Evolutionary conservation across 305 asterid genomes (phyloP).

Genomic region (Solanum aculeatissimum): DNA sequence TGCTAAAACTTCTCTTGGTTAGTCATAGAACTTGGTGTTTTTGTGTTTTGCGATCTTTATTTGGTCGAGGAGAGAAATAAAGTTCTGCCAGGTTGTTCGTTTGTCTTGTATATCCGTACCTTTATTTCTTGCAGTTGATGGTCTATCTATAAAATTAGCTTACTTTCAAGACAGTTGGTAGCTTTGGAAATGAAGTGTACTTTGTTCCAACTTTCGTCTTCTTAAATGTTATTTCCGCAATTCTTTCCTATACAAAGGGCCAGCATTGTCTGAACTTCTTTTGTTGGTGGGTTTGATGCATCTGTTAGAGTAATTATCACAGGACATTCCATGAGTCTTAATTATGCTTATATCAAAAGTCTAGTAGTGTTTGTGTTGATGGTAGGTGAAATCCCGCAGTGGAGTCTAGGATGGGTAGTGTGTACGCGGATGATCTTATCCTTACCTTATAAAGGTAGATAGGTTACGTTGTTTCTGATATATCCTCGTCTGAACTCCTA

Average conservation of each 20-base stretch:
- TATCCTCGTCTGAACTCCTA: background rate
- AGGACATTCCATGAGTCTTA: background rate
- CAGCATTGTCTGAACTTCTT: too few relatives aligned
- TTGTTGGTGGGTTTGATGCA: background rate
- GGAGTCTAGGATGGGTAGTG: too few relatives aligned
- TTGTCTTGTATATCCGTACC: constrained; percentile 22
- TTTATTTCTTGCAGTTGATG: constrained; percentile 15
- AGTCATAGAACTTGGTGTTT: constrained; percentile 5
- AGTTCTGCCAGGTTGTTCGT: constrained; percentile 7
- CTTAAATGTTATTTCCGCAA: background rate
- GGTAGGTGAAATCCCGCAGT: background rate
- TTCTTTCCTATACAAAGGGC: background rate
- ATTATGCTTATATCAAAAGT: background rate
- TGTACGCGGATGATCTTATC: too few relatives aligned
- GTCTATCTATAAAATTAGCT: constrained; percentile 11
- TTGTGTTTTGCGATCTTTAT: constrained; percentile 8
- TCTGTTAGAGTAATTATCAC: background rate
- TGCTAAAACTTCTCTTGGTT: constrained; percentile 14
- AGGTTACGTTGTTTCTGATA: background rate
- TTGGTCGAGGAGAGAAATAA: constrained; percentile 20
- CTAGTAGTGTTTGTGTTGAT: background rate
- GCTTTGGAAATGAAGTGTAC: background rate
- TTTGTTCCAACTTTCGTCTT: background rate
- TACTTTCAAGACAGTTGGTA: background rate
- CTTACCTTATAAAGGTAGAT: background rate